These are phyloP conservation scores for Globisporangium lucens DNA, from an alignment of 352 stramenopile species.

Conservation along the genomic window DNA sequence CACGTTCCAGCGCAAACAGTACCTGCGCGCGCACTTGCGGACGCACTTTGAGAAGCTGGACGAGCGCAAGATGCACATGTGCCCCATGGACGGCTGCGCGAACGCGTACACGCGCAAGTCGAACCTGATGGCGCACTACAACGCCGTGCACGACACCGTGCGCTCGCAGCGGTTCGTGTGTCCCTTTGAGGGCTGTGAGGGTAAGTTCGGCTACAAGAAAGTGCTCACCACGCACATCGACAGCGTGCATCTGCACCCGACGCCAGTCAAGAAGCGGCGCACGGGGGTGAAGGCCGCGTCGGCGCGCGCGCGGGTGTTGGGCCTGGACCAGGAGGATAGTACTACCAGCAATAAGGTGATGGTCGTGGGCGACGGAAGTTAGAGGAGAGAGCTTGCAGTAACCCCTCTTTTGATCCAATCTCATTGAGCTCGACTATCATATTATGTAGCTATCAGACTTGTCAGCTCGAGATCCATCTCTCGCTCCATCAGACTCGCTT, in stretches of 20 bases:
- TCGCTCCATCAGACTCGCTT: no score
- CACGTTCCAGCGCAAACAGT: slow-evolving; percentile 47
- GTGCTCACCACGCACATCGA: slow-evolving; percentile 60
- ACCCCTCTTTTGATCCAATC: not conserved
- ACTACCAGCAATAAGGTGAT: not conserved
- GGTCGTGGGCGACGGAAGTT: not conserved
- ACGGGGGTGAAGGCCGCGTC: not conserved
- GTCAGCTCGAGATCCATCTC: no score
- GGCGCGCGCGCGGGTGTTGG: not conserved
- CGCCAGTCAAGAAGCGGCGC: slow-evolving; percentile 21
- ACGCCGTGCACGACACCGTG: slow-evolving; percentile 56
- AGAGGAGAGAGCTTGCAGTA: not conserved
- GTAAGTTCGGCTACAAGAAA: slow-evolving; percentile 75
- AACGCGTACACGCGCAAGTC: slow-evolving; percentile 69
- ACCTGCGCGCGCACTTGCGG: slow-evolving; percentile 52
- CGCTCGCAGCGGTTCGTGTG: slow-evolving; percentile 68
- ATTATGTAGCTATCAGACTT: no score
- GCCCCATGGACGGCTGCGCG: slow-evolving; percentile 50
- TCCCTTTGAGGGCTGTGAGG: slow-evolving; percentile 48
- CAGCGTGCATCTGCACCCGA: slow-evolving; percentile 50
- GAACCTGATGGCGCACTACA: slow-evolving; percentile 78
- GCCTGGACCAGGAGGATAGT: not conserved
- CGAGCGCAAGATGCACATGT: slow-evolving; percentile 58
- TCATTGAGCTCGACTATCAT: not conserved
- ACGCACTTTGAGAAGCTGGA: slow-evolving; percentile 65